Evolutionary conservation across 2,329 filamentous ascomycete genomes (phyloP), one percentile per base, ranked within the genome.

Genomic region (Nothophaeocryptopus gaeumannii): DNA sequence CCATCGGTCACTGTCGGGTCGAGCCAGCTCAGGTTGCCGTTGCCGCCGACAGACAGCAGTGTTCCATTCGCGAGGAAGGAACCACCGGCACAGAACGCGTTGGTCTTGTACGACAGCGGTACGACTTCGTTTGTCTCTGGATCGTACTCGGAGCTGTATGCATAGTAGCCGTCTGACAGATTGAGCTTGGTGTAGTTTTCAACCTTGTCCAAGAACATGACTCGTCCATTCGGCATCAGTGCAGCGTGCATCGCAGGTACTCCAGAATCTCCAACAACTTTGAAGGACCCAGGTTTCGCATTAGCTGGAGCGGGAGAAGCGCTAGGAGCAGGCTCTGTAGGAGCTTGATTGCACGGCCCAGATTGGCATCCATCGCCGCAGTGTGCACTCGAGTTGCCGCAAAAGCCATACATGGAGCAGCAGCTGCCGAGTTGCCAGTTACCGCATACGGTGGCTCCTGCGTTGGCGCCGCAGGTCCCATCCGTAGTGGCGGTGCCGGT

Each of bases 241-340:
- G 74, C 78, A 54, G 80, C 80, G 58, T 82, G 80, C 81, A 84
- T 84, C 12, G 74, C 79, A 35, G 81, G 80, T n/a, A 83, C 81
- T 56, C 81, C 81, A 45, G 78, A 79, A 50, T 75, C 67, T 13
- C 79, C 80, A 47, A 78, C 71, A 32, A 80, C 63, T 2, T 67
- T 65, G 58, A 82, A 75, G 32, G 66, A 66, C 30, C 76, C 77
- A 31, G 72, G 71, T 40, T 73, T 74, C 11, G 70, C 60, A 47
- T 72, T 72, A 11, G 63, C 67, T 30, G 76, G 74, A 36, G 76
- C 75, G 15, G 76, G 71, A 47, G 70, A 72, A 13, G 72, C 68
- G 26, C 65, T 67, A 32, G 72, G 72, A n/a, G 70, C 71, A 29
- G 71, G 56, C 15, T 67, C 60, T 4, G 61, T 61, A 7, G 74